These are phyloP conservation scores for Takakia lepidozioides DNA, from an alignment of 225 moss, liverwort and hornwort genomes.

Conservation along the genomic window DNA sequence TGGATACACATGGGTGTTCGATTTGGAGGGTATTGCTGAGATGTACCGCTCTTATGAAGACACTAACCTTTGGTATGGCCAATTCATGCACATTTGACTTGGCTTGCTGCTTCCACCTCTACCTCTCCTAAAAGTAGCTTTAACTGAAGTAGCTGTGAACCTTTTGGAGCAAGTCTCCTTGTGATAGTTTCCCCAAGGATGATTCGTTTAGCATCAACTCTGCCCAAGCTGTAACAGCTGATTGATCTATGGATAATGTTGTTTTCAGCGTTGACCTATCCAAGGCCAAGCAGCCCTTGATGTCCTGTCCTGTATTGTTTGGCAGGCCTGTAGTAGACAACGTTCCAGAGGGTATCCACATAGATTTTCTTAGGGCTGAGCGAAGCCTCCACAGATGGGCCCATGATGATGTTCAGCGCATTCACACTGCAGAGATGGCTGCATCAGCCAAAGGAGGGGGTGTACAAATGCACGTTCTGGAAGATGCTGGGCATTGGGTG, in stretches of 20 bases:
- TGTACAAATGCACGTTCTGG: conserved; percentile 93
- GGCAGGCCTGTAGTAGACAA: conserved; percentile 87
- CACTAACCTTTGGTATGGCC: conserved; percentile 79
- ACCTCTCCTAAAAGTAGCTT: no score
- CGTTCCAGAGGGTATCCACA: conserved; percentile 84
- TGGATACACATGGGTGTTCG: conserved; percentile 77
- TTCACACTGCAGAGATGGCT: conserved; percentile 75
- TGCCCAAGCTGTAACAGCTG: no score
- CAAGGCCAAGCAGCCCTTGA: no score
- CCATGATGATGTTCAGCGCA: conserved; percentile 76
- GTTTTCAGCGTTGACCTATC: no score
- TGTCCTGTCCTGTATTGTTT: no score
- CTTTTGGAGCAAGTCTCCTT: no score
- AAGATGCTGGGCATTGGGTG: conserved; percentile 99
- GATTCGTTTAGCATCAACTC: no score
- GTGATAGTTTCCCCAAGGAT: no score
- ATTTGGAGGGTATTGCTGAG: conserved; percentile 68
- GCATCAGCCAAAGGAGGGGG: conserved; percentile 89
- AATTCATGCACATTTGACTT: no score
- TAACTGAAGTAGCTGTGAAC: no score
- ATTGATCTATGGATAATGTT: no score
- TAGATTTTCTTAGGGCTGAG: conserved; percentile 82
- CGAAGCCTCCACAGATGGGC: conserved; percentile 97
- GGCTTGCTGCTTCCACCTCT: no score
- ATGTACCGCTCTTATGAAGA: conserved; percentile 91